Conservation (phyloP, 345 rosid genomes). For the Psidium friedrichsthalianum region DNA sequence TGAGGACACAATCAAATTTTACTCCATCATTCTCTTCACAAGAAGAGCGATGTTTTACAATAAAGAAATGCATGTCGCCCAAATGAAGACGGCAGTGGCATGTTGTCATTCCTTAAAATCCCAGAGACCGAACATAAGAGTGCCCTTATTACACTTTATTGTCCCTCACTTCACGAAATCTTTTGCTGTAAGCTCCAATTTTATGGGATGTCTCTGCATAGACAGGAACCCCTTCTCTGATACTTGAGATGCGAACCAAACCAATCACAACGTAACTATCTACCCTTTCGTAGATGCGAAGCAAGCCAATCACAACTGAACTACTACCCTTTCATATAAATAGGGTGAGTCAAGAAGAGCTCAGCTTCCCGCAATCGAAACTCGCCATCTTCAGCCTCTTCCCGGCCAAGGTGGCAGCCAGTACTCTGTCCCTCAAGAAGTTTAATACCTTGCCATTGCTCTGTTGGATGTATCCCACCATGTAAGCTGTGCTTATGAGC, state of each 20-base stretch:
- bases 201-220: not conserved
- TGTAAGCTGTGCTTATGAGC: conserved; percentile 30
- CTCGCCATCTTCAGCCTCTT: not conserved
- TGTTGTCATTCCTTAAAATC: not conserved
- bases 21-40: not conserved
- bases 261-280: not conserved
- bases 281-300: not conserved
- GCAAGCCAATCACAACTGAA: not conserved
- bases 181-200: too few species aligned
- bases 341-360: not conserved
- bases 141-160: too few species aligned
- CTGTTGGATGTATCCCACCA: conserved; percentile 41
- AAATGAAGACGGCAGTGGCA: not conserved
- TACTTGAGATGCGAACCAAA: not conserved
- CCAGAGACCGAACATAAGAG: not conserved
- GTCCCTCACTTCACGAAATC: too few species aligned
- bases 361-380: not conserved
- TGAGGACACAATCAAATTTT: not conserved
- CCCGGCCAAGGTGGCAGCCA: not conserved
- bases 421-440: not conserved
- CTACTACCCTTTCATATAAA: too few species aligned
- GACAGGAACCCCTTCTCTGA: conserved; percentile 24
- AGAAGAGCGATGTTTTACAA: not conserved
- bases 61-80: not conserved
- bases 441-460: conserved; percentile 20